Base-by-base conservation (phyloP, 2,329 filamentous ascomycete species). In the Monilinia polystroma region DNA sequence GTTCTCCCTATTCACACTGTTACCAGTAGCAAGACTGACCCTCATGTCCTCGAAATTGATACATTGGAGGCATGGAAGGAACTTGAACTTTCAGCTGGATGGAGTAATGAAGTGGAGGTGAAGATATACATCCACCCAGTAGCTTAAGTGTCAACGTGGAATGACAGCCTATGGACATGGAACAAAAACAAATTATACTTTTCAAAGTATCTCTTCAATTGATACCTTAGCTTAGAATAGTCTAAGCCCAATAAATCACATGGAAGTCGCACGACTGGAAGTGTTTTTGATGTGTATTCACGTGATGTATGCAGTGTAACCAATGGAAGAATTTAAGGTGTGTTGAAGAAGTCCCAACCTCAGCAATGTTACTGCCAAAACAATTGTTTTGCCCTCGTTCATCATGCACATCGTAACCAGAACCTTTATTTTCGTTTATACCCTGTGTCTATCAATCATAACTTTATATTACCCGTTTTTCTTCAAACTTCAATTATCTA, bases 21-120 rank as follows among this genome's bases (percentile, higher is more conserved):
- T 1, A 81, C 79, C 41, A 79, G 88, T 58, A 86, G 82, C 63
- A 77, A 80, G 43, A 73, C 75, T n/a, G 80, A 86, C 67, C 72
- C 77, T 0, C 81, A 82, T 67, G 84, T 98, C 10, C 77, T 98
- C 43, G 88, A 92, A 71, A 84, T 98, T 66, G 91, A 98, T 80
- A 77, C 92, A 16, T 84, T 87, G 71, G 81, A 79, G 41, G 94
- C 94, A 0, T 98, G 93, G 93, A 84, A 84, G 56, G 86, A 91
- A 73, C 83, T 93, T 80, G 84, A 83, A 0, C 81, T 95, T 66
- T 80, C 87, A 67, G 83, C 85, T 49, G 87, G 89, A 10, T 96
- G 91, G 89, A 89, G 87, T 70, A 96, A 97, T 76, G 91, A 96
- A 76, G 84, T 93, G 49, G 82, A 85, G 68, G 80, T 96, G 53